Conservation (phyloP, 805 yeast genomes). For the Kodamaea jinghongensis region DNA sequence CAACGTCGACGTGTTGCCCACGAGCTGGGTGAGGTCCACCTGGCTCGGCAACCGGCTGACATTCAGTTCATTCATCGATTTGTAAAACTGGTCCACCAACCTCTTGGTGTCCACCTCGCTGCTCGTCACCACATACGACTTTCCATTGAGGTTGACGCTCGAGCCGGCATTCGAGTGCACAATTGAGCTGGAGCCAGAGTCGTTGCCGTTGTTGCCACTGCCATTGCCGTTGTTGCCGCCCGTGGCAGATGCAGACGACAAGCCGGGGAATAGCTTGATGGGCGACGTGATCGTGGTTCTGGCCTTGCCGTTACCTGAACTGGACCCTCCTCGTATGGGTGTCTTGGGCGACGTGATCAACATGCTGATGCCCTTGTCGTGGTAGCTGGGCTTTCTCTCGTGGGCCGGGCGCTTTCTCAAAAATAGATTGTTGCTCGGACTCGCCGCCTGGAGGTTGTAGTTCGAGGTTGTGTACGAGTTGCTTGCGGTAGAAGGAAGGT, state of each 20-base stretch:
- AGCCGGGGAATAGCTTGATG: constrained; percentile 7
- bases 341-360: constrained; percentile 8
- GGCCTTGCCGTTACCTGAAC: constrained; percentile 1
- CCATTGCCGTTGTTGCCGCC: background rate
- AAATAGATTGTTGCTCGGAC: constrained; percentile 10
- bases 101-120: constrained; percentile 25
- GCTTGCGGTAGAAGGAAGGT: constrained; percentile 1
- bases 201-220: background rate
- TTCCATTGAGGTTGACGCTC: constrained; percentile 3
- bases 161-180: constrained; percentile 5
- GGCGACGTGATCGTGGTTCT: constrained; percentile 9
- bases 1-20: constrained; percentile 1
- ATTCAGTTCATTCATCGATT: constrained; percentile 18
- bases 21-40: constrained; percentile 1
- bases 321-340: constrained; percentile 4
- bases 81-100: constrained; percentile 42
- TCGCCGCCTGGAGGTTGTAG: background rate
- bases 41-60: constrained; percentile 2
- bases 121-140: background rate
- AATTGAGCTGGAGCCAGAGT: background rate
- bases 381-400: constrained; percentile 2
- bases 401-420: constrained; percentile 8
- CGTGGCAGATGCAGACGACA: background rate
- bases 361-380: constrained; percentile 2
- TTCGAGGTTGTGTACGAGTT: too few relatives aligned